Conservation (phyloP, 176 grass and related monocot genomes). For the Guadua angustifolia region DNA sequence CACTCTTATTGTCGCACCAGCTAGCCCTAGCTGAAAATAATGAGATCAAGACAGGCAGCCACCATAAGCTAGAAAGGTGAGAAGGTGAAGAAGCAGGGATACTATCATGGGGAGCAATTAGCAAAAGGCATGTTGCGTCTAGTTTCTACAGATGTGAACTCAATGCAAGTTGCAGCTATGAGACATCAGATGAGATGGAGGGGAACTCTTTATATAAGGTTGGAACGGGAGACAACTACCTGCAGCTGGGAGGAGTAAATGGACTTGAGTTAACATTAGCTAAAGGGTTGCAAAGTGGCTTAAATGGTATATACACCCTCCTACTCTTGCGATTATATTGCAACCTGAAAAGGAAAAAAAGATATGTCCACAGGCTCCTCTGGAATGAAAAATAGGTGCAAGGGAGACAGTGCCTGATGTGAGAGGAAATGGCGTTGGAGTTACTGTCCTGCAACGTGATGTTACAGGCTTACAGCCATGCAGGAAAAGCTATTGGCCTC, state of each 20-base stretch:
- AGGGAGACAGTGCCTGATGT: background rate
- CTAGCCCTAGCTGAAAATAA: slow-evolving; percentile 3
- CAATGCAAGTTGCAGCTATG: background rate
- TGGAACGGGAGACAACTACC: background rate
- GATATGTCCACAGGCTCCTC: background rate
- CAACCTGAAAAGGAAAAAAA: background rate
- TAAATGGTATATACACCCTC: background rate
- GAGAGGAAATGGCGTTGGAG: background rate
- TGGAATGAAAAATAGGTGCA: background rate
- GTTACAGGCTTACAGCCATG: slow-evolving; percentile 40
- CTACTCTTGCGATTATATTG: background rate
- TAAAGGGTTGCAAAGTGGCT: no score
- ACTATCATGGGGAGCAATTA: background rate
- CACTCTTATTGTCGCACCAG: background rate
- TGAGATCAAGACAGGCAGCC: background rate
- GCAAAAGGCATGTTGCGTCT: slow-evolving; percentile 20
- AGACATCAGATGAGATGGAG: slow-evolving; percentile 16
- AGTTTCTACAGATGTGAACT: background rate
- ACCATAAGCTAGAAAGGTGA: background rate
- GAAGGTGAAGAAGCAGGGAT: background rate
- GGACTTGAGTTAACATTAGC: background rate
- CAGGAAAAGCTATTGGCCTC: background rate
- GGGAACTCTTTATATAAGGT: slow-evolving; percentile 39
- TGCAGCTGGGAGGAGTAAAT: slow-evolving; percentile 29
- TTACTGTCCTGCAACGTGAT: slow-evolving; percentile 16